Conservation (phyloP, 2,329 filamentous ascomycete genomes). For the Colletotrichum caudatum region DNA sequence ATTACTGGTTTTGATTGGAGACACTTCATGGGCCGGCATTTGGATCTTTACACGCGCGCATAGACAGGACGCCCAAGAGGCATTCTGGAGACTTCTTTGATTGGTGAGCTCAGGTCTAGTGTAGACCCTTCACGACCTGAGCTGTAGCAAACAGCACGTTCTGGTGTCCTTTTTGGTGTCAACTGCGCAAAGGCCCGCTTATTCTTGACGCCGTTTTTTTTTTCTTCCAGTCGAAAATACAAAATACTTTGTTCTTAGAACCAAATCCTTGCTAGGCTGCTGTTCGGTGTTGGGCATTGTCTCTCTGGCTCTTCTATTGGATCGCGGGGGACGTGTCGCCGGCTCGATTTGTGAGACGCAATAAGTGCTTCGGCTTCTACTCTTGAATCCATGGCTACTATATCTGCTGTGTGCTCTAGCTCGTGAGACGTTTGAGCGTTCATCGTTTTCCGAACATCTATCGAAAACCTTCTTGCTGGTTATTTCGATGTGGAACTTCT, state of each 20-base stretch:
- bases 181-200: neutral
- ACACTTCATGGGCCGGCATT: too few relatives aligned
- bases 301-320: neutral
- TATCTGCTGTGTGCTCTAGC: too few relatives aligned
- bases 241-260: neutral
- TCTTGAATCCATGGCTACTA: neutral
- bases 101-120: neutral
- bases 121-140: neutral
- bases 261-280: neutral
- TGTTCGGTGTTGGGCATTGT: neutral
- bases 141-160: neutral
- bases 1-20: neutral
- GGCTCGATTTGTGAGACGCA: neutral
- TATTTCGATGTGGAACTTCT: too few relatives aligned
- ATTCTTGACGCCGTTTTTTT: too few relatives aligned
- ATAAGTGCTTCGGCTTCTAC: neutral
- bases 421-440: too few relatives aligned
- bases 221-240: conserved; percentile 6
- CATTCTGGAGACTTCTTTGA: neutral
- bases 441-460: too few relatives aligned
- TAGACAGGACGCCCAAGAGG: neutral
- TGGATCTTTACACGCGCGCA: neutral
- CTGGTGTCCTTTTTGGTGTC: neutral
- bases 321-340: neutral
- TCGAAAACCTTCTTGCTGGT: too few relatives aligned